Evolutionary conservation across 208 protist genomes (phyloP), one percentile per base, ranked within the genome.

Genomic region (Tritrichomonas foetus): DNA sequence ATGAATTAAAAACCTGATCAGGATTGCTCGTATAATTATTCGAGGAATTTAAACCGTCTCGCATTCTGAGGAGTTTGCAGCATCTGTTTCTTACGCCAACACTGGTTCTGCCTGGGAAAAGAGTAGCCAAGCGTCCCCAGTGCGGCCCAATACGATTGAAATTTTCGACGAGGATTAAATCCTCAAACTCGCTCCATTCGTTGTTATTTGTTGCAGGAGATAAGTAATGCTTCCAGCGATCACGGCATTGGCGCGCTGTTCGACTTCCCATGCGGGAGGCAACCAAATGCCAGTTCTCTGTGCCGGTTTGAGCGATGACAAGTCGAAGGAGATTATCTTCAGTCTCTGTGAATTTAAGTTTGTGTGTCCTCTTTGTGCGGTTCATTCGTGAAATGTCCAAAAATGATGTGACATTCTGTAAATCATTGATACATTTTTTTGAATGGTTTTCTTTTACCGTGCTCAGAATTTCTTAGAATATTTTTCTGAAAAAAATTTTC

Each of bases 81-180:
- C 74, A 47, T 82, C 74, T 82, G 39, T 82, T 82, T 82, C 74
- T 82, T 49, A 82, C 74, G 36, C 33, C 74, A 50, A 44, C 39
- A n/a, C 39, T 3, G 20, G 74, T 82, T 82, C 74, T 82, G 20
- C 53, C 53, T 82, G 74, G 74, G 39, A 82, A 39, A 30, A 47
- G 39, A 16, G 3, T 22, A 27, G 74, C 74, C 3, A 89, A 47
- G 22, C 33, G 33, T 33, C 8, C 47, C 78, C 78, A 89, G 44
- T 57, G 78, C 16, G 44, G 33, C 20, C 78, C 78, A 9, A 53
- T 41, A 33, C 1, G 9, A 13, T 89, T 53, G 27, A 39, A 47
- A 61, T 57, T n/a, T 57, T 89, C 8, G 16, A 89, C 27, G 27
- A 89, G 25, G 1, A 57, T 9, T 61, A 2, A 20, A 36, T 89